Evolutionary conservation across 2,329 filamentous ascomycete genomes (phyloP).

Genomic region (Exophiala sideris): DNA sequence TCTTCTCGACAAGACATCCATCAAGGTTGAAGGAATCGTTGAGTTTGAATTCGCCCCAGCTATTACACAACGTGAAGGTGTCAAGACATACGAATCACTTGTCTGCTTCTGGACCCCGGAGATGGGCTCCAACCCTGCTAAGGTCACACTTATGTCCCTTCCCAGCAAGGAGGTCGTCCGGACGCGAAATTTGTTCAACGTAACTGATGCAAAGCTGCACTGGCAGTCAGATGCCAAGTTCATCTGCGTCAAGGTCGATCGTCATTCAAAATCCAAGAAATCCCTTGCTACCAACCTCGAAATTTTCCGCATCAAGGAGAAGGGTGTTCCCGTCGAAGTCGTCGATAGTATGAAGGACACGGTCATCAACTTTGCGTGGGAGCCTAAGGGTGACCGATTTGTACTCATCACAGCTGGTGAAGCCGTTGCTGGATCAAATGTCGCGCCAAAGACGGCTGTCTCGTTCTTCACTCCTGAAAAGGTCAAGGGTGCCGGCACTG

Average conservation of each 20-base stretch:
- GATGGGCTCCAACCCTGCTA: slow-evolving; percentile 94
- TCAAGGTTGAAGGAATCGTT: slow-evolving; percentile 95
- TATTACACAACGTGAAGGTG: slow-evolving; percentile 72
- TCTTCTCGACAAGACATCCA: slow-evolving; percentile 80
- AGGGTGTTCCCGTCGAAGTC: slow-evolving; percentile 96
- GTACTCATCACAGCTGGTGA: slow-evolving; percentile 95
- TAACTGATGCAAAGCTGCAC: slow-evolving; percentile 95
- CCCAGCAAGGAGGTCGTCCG: slow-evolving; percentile 92
- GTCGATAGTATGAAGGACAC: slow-evolving; percentile 97
- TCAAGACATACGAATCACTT: slow-evolving; percentile 92
- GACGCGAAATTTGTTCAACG: slow-evolving; percentile 95
- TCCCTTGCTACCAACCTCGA: slow-evolving; percentile 94
- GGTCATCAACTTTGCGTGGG: slow-evolving; percentile 99
- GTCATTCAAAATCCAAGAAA: slow-evolving; percentile 99
- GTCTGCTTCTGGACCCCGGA: slow-evolving; percentile 99
- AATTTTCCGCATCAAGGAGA: slow-evolving; percentile 96
- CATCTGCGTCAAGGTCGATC: slow-evolving; percentile 96
- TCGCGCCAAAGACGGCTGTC: slow-evolving; percentile 89
- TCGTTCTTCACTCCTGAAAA: slow-evolving; percentile 98
- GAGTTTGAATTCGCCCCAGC: slow-evolving; percentile 98
- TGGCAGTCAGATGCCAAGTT: slow-evolving; percentile 96
- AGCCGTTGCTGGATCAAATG: slow-evolving; percentile 70
- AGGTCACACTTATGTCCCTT: slow-evolving; percentile 93
- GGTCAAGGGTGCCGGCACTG: slow-evolving; percentile 68
- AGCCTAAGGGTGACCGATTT: slow-evolving; percentile 95